Evolutionary conservation across 2,329 filamentous ascomycete species (phyloP).

Genomic region (Aspergillus caelatus): DNA sequence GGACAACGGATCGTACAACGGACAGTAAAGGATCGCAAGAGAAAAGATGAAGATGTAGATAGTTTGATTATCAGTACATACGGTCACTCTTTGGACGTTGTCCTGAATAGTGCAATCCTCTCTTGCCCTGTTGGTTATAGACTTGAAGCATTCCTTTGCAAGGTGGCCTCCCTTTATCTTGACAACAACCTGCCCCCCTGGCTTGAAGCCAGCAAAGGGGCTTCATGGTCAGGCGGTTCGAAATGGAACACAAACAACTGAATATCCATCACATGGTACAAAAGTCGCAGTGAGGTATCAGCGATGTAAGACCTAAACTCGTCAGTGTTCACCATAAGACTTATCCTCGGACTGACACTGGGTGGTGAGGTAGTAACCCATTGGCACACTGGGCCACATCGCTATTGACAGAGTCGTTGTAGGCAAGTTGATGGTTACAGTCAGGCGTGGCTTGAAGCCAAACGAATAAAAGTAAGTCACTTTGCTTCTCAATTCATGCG

Average conservation of each 20-base stretch:
- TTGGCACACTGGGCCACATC: background rate
- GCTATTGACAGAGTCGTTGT: background rate
- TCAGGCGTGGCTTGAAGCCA: background rate
- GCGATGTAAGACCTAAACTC: background rate
- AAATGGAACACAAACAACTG: background rate
- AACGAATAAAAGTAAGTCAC: background rate
- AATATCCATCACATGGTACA: background rate
- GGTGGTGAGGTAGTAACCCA: background rate
- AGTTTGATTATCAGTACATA: background rate
- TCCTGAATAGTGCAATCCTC: background rate
- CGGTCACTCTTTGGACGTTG: background rate
- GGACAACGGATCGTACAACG: background rate
- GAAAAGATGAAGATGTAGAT: background rate
- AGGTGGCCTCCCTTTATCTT: slow-evolving; percentile 1
- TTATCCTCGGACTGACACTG: background rate
- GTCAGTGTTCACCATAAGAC: background rate
- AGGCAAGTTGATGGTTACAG: background rate
- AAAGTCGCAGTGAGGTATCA: background rate
- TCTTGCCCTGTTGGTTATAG: background rate
- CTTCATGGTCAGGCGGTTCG: slow-evolving; percentile 1
- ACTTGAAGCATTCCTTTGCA: background rate
- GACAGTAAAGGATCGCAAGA: background rate
- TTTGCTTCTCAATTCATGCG: background rate
- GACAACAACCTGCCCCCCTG: background rate
- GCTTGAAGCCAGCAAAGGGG: background rate